These are phyloP conservation scores for Fusarium sororula DNA, from an alignment of 2,329 filamentous ascomycete species.

Conservation along the genomic window DNA sequence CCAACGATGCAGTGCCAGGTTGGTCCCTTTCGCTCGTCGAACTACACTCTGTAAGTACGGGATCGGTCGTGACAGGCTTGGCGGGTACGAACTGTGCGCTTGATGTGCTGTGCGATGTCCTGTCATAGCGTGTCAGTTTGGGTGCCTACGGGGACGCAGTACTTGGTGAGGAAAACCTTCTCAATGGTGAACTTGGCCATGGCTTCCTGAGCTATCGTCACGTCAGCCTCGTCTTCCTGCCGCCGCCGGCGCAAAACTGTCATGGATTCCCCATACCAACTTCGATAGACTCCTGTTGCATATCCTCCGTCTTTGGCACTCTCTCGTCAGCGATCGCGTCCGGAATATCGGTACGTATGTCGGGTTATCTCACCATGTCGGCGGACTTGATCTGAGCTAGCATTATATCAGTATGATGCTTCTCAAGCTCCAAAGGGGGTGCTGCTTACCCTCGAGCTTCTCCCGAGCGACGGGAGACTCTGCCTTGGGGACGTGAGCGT, in stretches of 20 bases:
- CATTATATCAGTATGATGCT: slow-evolving; percentile 25
- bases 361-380: slow-evolving; percentile 80
- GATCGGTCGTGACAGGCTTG: slow-evolving; percentile 14
- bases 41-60: slow-evolving; percentile 62
- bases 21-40: slow-evolving; percentile 94
- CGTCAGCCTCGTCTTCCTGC: slow-evolving; percentile 39
- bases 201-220: slow-evolving; percentile 64
- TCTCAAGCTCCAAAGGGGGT: not conserved
- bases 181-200: slow-evolving; percentile 71
- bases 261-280: slow-evolving; percentile 72
- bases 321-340: slow-evolving; percentile 44
- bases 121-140: slow-evolving; percentile 50
- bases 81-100: slow-evolving; percentile 74
- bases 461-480: slow-evolving; percentile 66
- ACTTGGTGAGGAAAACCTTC: slow-evolving; percentile 55
- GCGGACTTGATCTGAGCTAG: slow-evolving; percentile 96
- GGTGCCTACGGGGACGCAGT: not conserved
- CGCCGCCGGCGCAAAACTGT: slow-evolving; percentile 1
- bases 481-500: slow-evolving; percentile 48
- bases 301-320: slow-evolving; percentile 82
- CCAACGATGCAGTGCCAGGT: slow-evolving; percentile 99
- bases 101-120: slow-evolving; percentile 97
- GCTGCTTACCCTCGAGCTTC: slow-evolving; percentile 76
- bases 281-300: slow-evolving; percentile 96
- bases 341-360: slow-evolving; percentile 11